Base-by-base conservation (phyloP, 2,329 filamentous ascomycete genomes). In the Gaeumannomyces sp. region DNA sequence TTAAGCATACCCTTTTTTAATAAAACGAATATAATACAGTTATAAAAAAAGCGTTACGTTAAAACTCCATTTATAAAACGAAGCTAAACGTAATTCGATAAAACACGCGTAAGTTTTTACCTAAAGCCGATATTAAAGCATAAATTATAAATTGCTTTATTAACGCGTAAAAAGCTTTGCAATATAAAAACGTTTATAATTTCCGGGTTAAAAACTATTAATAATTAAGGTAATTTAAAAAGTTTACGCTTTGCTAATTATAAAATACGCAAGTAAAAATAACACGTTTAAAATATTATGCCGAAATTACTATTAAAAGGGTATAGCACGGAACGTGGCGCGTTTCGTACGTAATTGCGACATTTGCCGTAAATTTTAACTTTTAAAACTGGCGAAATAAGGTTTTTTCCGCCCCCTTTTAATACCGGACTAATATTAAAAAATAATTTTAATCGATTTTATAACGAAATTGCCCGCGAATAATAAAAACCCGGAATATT, bases 181-280 rank as follows among this genome's bases (percentile, higher is more conserved):
- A 25, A 59, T n/a, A 59, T 59, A 59, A 59, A 59, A 59, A 59
- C n/a, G 16, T n/a, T 59, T 59, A 59, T 59, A 59, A 10, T 59
- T 59, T 13, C 10, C 10, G 4, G 10, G 2, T 22, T 59, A 25
- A 25, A 59, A 59, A 25, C 28, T 59, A n/a, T 59, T 25, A 59
- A 59, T 59, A n/a, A 59, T 25, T 13, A 25, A 13, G 56, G n/a
- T 59, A n/a, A n/a, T 59, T 25, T 28, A 59, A n/a, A 25, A 28
- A 28, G 25, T 25, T 4, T 59, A 59, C 25, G 25, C 13, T n/a
- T 59, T 25, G 25, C 4, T 28, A 25, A 6, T 35, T 11, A 4
- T 59, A 59, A 59, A 4, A 59, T n/a, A 59, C 25, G 13, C 4
- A n/a, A 25, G 11, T 59, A 4, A 25, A 25, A 4, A 25, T 4